These are phyloP conservation scores for Harringtonia aguacate DNA, from an alignment of 2,329 filamentous ascomycete genomes.

Conservation along the genomic window DNA sequence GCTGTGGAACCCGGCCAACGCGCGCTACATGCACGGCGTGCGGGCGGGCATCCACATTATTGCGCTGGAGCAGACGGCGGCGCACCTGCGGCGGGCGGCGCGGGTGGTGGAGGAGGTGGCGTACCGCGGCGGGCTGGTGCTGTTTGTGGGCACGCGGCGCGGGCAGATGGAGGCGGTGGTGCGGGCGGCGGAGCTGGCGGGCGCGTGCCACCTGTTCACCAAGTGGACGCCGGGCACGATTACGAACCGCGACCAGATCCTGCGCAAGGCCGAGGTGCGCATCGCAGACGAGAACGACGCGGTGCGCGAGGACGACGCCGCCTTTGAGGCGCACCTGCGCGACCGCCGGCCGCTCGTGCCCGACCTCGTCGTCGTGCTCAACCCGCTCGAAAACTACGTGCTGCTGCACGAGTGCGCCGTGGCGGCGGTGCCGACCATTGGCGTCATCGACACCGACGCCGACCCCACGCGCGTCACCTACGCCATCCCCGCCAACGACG, in stretches of 20 bases:
- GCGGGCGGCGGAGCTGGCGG: slow-evolving; percentile 64
- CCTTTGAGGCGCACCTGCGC: slow-evolving; percentile 53
- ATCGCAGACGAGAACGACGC: slow-evolving; percentile 70
- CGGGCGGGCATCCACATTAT: slow-evolving; percentile 88
- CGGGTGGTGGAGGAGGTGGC: slow-evolving; percentile 83
- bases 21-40: slow-evolving; percentile 87
- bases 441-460: slow-evolving; percentile 85
- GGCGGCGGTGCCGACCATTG: slow-evolving; percentile 85
- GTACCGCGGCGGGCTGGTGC: slow-evolving; percentile 68
- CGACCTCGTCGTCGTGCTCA: slow-evolving; percentile 85
- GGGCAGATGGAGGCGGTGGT: slow-evolving; percentile 77
- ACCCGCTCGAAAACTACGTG: slow-evolving; percentile 85
- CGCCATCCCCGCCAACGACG: slow-evolving; percentile 91
- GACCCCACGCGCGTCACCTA: slow-evolving; percentile 94
- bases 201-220: slow-evolving; percentile 80
- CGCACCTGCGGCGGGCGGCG: slow-evolving; percentile 85
- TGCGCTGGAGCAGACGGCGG: slow-evolving; percentile 76
- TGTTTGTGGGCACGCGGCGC: slow-evolving; percentile 80
- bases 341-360: slow-evolving; percentile 62
- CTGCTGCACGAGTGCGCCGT: slow-evolving; percentile 84
- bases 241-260: slow-evolving; percentile 85
- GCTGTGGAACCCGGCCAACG: slow-evolving; percentile 90
- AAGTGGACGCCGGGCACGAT: slow-evolving; percentile 88
- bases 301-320: slow-evolving; percentile 34
- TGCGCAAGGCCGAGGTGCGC: slow-evolving; percentile 57